Percentiles rank a stretch among this genome's conserved stretches.
These are phyloP conservation scores for Rhizophora apiculata DNA, from an alignment of 345 rosid species.

Conservation along the genomic window DNA sequence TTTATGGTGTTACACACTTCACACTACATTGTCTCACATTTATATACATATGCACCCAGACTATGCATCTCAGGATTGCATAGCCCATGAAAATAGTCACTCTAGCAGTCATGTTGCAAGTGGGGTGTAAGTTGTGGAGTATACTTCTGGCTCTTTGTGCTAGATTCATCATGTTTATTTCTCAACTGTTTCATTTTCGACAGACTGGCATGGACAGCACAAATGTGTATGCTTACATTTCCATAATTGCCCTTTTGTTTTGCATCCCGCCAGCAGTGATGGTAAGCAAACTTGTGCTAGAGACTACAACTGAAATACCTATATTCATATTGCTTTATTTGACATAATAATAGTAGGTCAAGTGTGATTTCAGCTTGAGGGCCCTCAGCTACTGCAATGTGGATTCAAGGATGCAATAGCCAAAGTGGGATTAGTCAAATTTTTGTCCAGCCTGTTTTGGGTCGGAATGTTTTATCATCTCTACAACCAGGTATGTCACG, in stretches of 20 bases:
- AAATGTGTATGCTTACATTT: slow-evolving; percentile 48
- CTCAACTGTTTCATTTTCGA: neutral
- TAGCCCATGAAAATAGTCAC: neutral
- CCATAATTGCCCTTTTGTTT: slow-evolving; percentile 45
- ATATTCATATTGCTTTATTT: slow-evolving; percentile 1
- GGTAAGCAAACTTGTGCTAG: slow-evolving; percentile 23
- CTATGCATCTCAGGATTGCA: neutral
- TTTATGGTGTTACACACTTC: neutral
- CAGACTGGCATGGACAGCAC: slow-evolving; percentile 59
- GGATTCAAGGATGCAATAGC: slow-evolving; percentile 51
- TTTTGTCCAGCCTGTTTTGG: slow-evolving; percentile 47
- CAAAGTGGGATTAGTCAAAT: slow-evolving; percentile 42
- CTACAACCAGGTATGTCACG: slow-evolving; percentile 40
- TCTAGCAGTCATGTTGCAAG: neutral
- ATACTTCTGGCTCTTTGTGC: neutral
- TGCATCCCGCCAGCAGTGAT: slow-evolving; percentile 49
- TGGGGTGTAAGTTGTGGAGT: neutral
- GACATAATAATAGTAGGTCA: neutral
- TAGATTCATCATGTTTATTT: neutral
- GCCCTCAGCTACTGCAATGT: slow-evolving; percentile 45
- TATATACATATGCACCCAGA: no score
- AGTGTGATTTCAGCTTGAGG: slow-evolving; percentile 40
- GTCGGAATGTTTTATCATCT: slow-evolving; percentile 56
- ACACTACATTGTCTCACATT: neutral
- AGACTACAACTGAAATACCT: slow-evolving; percentile 1